Base-by-base conservation (phyloP, 1,139 yeast species). In the Waltiozyma sp. region DNA sequence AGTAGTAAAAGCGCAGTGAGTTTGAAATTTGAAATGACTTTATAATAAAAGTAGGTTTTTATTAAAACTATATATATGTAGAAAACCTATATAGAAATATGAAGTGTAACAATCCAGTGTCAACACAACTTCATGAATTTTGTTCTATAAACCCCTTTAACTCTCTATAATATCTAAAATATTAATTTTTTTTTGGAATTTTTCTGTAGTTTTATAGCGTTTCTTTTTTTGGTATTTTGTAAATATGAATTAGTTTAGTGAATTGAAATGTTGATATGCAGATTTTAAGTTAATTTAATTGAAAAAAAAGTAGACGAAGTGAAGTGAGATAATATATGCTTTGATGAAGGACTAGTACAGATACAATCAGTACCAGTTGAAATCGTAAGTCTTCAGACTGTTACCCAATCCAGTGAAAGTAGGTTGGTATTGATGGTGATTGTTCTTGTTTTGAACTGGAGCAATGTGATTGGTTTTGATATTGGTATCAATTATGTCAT, bases 401-500 rank as follows among this genome's bases (percentile, higher is more conserved):
- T 35, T 18, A 19, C 23, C 16, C 16, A 19, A 11, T 10, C 34
- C 34, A 14, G 16, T 31, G 10, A 31, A 31, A 15, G 19, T 35
- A 10, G 19, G 19, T 16, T 33, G 18, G 36, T 33, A 18, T 18
- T 35, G 23, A 19, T 35, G 21, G 14, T 35, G n/a, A 23, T 18
- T 10, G 23, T 18, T 19, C 4, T 18, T 18, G 14, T 35, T 35
- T 13, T 19, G 3, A n/a, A 9, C 14, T 13, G n/a, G 13, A 11
- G 37, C 4, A 35, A 35, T 19, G n/a, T 35, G 21, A 4, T 18
- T 13, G 9, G 23, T 10, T 14, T 35, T 35, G 23, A 35, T 35
- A 23, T 18, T 18, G n/a, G 23, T 5, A 19, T 35, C 23, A 14
- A 35, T 35, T n/a, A 35, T 35, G 31, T 45, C 48, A 26, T 47